Evolutionary conservation across 2,329 filamentous ascomycete genomes (phyloP), one percentile per base, ranked within the genome.

Genomic region (Cordyceps javanica): DNA sequence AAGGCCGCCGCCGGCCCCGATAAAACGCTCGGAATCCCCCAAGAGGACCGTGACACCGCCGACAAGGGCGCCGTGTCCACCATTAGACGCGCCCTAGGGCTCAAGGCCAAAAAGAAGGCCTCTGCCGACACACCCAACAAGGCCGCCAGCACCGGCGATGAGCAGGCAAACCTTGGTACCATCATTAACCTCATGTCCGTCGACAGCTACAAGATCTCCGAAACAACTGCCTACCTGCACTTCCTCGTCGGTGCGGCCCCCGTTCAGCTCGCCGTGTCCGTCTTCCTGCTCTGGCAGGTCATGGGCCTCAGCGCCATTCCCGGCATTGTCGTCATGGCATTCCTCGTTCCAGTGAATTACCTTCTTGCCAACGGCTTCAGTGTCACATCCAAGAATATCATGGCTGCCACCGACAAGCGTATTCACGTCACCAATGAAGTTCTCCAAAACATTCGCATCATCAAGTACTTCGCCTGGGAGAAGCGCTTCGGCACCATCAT

Each of bases 121-220:
- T 57, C 65, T 0, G 69, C 70, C 36, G 67, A 69, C 16, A 63
- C 73, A 4, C 70, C 73, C 41, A 70, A 71, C 55, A 71, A 70
- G 55, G 70, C 75, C 54, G 65, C 65, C 2, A 68, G 62, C 13
- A 62, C 60, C 25, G 64, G 75, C 19, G 87, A 91, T 61, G 82
- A 88, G 59, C 91, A 96, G 74, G 93, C 91, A 39, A 97, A 94
- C 60, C 81, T 95, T 52, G 94, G 95, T 61, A 96, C 94, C n/a
- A 97, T 99, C 67, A 99, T 99, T 77, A 99, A 97, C 72, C 79
- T 99, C 63, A 99, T 99, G 94, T 95, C 94, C 11, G 95, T 99
- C 41, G 95, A 99, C 76, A 97, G 93, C 49, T 97, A 97, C 83
- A 99, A 99, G 75, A 91, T 99, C 57, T 89, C 90, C 61, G 94